Base-by-base conservation (phyloP, 1,139 yeast species). In the Diutina ranongensis region DNA sequence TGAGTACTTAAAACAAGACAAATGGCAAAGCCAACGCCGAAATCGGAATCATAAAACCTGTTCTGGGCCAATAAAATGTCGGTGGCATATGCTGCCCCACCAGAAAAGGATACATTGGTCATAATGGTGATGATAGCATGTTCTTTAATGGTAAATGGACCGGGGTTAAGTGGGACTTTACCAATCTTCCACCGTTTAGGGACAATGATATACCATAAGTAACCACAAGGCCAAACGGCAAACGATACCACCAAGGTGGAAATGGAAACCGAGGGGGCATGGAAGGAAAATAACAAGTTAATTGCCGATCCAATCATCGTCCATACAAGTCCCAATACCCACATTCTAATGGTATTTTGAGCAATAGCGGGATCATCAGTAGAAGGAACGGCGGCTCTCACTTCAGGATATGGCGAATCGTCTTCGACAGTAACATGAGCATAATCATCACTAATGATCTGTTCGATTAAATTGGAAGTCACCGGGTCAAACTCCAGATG, bases 401-500 rank as follows among this genome's bases (percentile, higher is more conserved):
- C 87, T 57, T 80, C 86, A 0, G 84, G 78, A 56, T 76, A 78
- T 7, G 83, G 81, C 18, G 82, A 76, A 55, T 80, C 80, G 54
- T 76, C 72, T 54, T 67, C 72, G 31, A 67, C 71, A 15, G 54
- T 52, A 35, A 66, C 55, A 49, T 67, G 71, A 45, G 78, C 68
- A 54, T 71, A 71, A 16, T 67, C 74, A 52, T 70, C 75, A 28
- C 57, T 60, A 22, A 60, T 60, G 34, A 56, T 50, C 9, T 52
- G 51, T 18, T 51, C 49, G 15, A 51, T 51, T 20, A 53, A 45
- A 19, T 46, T 41, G 13, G 49, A 46, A 41, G 49, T 48, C 38
- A 49, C 46, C 2, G 55, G 55, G 48, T 53, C 55, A 34, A 47
- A 53, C 45, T 52, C 55, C 12, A 25, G 25, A n/a, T 13, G 15